Conservation (phyloP, 1,284 basidiomycete genomes). For the Heimioporus punctisporus region DNA sequence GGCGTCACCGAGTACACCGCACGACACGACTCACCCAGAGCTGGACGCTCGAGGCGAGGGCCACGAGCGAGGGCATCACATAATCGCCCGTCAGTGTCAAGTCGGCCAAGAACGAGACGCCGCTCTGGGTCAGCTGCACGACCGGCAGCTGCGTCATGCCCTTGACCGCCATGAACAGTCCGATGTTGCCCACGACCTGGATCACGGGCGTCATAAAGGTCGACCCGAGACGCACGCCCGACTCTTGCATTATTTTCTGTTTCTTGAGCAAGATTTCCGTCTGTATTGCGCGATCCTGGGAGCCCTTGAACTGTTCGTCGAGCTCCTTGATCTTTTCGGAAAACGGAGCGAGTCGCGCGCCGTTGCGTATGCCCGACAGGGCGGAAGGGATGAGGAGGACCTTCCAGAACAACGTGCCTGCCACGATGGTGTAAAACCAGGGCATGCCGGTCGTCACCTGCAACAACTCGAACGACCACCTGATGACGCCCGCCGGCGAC, state of each 20-base stretch:
- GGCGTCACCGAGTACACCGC: constrained; percentile 2
- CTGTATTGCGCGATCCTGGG: constrained; percentile 45
- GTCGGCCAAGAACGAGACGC: constrained; percentile 78
- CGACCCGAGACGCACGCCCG: constrained; percentile 67
- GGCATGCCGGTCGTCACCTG: constrained; percentile 78
- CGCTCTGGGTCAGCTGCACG: constrained; percentile 77
- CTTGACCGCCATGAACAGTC: constrained; percentile 86
- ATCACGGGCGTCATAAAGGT: constrained; percentile 64
- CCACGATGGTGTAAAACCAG: constrained; percentile 87
- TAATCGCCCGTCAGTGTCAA: constrained; percentile 84
- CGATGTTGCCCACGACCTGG: constrained; percentile 83
- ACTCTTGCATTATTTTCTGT: constrained; percentile 65
- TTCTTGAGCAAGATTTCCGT: constrained; percentile 59
- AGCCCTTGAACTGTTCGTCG: constrained; percentile 47
- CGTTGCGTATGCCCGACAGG: constrained; percentile 66
- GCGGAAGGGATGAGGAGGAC: constrained; percentile 71
- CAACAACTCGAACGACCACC: constrained; percentile 74
- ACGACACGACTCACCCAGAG: constrained; percentile 54
- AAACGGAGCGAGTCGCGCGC: constrained; percentile 70
- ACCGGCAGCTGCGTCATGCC: constrained; percentile 74
- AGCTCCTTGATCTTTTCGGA: constrained; percentile 59
- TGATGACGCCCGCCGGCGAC: constrained; percentile 59
- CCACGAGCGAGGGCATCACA: constrained; percentile 71
- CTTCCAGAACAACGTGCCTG: constrained; percentile 73
- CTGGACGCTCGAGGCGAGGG: constrained; percentile 71